Evolutionary conservation across 148 eudicot species (phyloP), one percentile per base, ranked within the genome.

Genomic region (Limonium bicolor): DNA sequence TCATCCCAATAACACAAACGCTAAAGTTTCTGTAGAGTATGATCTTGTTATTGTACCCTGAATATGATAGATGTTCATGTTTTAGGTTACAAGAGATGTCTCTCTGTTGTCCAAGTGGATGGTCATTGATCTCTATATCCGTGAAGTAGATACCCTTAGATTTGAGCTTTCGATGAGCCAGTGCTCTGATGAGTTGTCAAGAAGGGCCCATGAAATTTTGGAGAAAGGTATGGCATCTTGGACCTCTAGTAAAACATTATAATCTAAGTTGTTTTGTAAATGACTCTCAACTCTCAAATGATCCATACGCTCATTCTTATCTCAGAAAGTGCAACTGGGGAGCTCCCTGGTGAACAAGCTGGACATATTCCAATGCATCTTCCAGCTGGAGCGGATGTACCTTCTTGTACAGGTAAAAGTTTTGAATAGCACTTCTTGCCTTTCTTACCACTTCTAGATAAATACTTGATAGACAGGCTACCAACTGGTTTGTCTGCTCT

Each of bases 41-140:
- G 10, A 5, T 36, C 39, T 13, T 36, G 12, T 13, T 46, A 5
- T 12, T 30, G 22, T 44, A 35, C 54, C 12, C 23, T 22, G 36
- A 26, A 23, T 46, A 16, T 58, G 46, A 21, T 14, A 12, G 16
- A 7, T 29, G 11, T 32, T 52, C 50, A 20, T 43, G 13, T 64
- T 66, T 62, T 69, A 87, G 96, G 94, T 82, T 42, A 87, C 96
- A 48, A 73, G 70, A 59, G 76, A 82, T 53, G 88, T 87, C 42
- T 73, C 88, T 56, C 82, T 87, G 48, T 56, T 87, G 62, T 82
- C 96, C 24, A 73, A 82, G 66, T 87, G 96, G 96, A 87, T 87
- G 96, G 85, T 87, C 61, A 55, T 71, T 58, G 96, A 87, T 81
- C 88, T 87, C 34, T 82, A 78, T 59, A 65, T 82, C 18, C 67